Evolutionary conservation across 179 eudicot species (phyloP), one percentile per base, ranked within the genome.

Genomic region (Carnegiea gigantea): DNA sequence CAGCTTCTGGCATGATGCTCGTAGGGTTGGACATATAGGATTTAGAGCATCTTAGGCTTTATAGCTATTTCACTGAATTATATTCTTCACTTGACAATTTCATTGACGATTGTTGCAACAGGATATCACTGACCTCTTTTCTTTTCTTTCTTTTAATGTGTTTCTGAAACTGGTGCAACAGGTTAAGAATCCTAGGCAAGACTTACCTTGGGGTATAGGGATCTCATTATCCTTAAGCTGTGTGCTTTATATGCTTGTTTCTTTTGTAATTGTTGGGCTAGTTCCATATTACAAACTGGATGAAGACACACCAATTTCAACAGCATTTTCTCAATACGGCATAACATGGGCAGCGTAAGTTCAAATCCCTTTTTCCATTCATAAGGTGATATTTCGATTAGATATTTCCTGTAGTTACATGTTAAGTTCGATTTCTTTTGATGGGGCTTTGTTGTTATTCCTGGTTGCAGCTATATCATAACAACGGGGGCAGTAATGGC

Each of bases 281-380:
- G 92, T 92, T 70, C 97, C 97, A 40, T 92, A 91, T 81, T 81
- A 86, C 79, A 87, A 82, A 24, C 80, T 92, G 82, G 85, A 92
- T 85, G 87, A 85, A 53, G 92, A 92, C 83, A 92, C 94, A 53
- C 97, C 97, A 33, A 92, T 92, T 78, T 90, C 97, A 38, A 89
- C 94, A 11, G 94, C 93, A 68, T 92, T 92, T 81, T 88, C 93
- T 75, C 83, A 81, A 46, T 84, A 88, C 54, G 94, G 91, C 79
- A 82, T 92, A 89, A 82, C 90, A 28, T 92, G 97, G 97, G 91
- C 92, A 76, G 90, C 83, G 97, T 92, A 89, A 87, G 94, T 80
- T 77, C 40, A 26, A 57, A 62, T 53, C 75, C 46, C 40, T 44
- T 65, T 71, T 33, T 26, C 18, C 44, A 33, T 28, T 38, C 53